These are phyloP conservation scores for Alternaria viburni DNA, from an alignment of 2,329 filamentous ascomycete species.

Conservation along the genomic window DNA sequence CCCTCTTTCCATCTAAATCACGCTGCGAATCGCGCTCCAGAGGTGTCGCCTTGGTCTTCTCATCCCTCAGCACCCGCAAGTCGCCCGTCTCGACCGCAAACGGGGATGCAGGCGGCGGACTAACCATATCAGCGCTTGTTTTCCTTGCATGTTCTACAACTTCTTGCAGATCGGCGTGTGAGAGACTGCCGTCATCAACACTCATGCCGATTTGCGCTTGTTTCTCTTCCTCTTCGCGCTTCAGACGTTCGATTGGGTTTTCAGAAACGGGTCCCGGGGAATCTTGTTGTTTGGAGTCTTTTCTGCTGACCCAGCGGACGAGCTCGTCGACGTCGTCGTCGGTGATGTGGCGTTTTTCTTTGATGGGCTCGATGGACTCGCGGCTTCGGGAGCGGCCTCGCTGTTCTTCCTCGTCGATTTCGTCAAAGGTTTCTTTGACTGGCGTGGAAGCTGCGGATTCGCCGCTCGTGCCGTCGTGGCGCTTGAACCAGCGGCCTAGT, in stretches of 20 bases:
- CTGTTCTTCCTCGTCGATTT: conserved; percentile 1
- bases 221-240: conserved; percentile 18
- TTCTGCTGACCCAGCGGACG: conserved; percentile 33
- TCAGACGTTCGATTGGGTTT: neutral
- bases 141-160: conserved; percentile 9
- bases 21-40: neutral
- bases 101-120: neutral
- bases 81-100: conserved; percentile 1
- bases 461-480: conserved; percentile 32
- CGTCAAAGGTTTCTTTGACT: neutral
- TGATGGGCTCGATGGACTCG: conserved; percentile 1
- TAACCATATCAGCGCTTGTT: neutral
- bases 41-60: neutral
- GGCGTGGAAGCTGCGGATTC: conserved; percentile 20
- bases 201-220: conserved; percentile 27
- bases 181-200: conserved; percentile 22
- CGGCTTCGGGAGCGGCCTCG: conserved; percentile 20
- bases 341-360: conserved; percentile 19
- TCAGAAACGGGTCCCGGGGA: neutral
- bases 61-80: neutral
- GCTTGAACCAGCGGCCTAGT: conserved; percentile 26
- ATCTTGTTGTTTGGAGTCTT: conserved; percentile 16
- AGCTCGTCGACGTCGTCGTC: conserved; percentile 35
- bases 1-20: neutral
- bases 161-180: conserved; percentile 15